Percentiles rank a stretch among this genome's conserved stretches.
These are phyloP conservation scores for Condylostoma magnum DNA, from an alignment of 169 alveolate species.

Conservation along the genomic window DNA sequence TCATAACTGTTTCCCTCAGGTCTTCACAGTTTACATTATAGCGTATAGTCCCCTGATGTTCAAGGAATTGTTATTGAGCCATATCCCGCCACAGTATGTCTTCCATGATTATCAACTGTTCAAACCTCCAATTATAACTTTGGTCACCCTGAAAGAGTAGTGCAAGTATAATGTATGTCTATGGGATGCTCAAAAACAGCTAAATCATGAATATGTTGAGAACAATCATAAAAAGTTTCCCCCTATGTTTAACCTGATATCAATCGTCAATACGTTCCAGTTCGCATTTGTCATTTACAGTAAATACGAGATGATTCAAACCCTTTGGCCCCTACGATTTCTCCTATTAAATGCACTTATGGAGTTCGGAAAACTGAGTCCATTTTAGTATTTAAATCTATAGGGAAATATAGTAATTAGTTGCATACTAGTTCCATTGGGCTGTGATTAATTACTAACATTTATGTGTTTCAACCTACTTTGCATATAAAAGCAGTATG, in stretches of 20 bases:
- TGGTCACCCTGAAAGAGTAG: slow-evolving; percentile 45
- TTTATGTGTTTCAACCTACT: no score
- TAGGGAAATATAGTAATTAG: no score
- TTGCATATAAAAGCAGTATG: no score
- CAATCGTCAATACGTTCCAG: slow-evolving; percentile 1
- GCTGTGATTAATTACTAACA: no score
- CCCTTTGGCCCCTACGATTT: slow-evolving; percentile 26
- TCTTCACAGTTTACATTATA: neutral
- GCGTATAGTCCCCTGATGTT: neutral
- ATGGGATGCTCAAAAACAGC: slow-evolving; percentile 46
- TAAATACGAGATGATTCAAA: slow-evolving; percentile 9
- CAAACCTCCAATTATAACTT: slow-evolving; percentile 34
- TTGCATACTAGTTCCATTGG: no score
- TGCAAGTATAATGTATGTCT: slow-evolving; percentile 37
- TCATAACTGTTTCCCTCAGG: neutral
- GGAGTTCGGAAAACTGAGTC: slow-evolving; percentile 30
- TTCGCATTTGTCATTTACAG: neutral
- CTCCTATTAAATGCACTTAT: slow-evolving; percentile 25
- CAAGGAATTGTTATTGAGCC: slow-evolving; percentile 1
- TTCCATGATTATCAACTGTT: slow-evolving; percentile 29
- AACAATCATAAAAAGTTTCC: slow-evolving; percentile 18
- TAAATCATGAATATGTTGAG: neutral
- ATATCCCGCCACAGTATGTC: slow-evolving; percentile 13
- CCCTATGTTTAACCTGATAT: slow-evolving; percentile 1
- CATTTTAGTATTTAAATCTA: slow-evolving; percentile 16